Evolutionary conservation across 2,329 filamentous ascomycete genomes (phyloP).

Genomic region (Sporothrix euskadiensis): DNA sequence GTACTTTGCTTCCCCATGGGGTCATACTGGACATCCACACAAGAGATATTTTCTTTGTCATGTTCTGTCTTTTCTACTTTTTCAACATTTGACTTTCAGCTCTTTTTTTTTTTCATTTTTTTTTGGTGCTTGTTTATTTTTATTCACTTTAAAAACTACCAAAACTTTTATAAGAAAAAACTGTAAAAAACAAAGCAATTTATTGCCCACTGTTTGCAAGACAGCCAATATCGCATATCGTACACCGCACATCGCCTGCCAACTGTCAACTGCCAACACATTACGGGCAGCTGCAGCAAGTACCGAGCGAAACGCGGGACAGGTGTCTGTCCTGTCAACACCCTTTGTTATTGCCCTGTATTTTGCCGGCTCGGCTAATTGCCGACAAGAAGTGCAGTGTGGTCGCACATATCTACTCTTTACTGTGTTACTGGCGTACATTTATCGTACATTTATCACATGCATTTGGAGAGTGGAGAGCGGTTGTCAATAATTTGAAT

Average conservation of each 20-base stretch:
- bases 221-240: not conserved
- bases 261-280: not conserved
- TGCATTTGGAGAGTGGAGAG: not conserved
- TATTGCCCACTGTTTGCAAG: no score
- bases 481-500: not conserved
- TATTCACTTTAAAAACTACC: no score
- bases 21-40: not conserved
- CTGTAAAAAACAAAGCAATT: no score
- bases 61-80: no score
- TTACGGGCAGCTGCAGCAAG: not conserved
- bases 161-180: no score
- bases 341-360: not conserved
- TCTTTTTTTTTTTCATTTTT: no score
- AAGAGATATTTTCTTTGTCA: no score
- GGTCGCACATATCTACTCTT: not conserved
- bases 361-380: conserved; percentile 18
- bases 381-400: not conserved
- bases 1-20: not conserved
- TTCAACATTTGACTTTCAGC: no score
- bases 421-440: not conserved
- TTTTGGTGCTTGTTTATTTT: no score
- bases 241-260: no score
- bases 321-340: not conserved
- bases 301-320: conserved; percentile 1
- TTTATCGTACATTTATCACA: not conserved